These are phyloP conservation scores for Begonia fuchsioides DNA, from an alignment of 306 rosid genomes.

Conservation along the genomic window DNA sequence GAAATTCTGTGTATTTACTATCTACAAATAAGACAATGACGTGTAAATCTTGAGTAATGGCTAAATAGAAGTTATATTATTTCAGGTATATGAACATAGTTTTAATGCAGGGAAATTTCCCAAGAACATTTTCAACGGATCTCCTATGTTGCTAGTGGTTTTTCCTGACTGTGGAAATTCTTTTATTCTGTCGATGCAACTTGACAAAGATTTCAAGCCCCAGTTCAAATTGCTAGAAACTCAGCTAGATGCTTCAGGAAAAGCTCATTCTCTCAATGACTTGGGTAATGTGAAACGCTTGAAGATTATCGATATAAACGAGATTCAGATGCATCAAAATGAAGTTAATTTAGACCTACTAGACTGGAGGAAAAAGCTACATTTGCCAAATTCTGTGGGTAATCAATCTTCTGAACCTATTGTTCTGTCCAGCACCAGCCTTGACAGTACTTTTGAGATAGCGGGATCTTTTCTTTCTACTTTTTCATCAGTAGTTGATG, in stretches of 20 bases:
- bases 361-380: conserved; percentile 51
- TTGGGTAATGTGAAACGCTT: conserved; percentile 42
- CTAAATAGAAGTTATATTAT: conserved; percentile 4
- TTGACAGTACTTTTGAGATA: conserved; percentile 40
- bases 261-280: conserved; percentile 43
- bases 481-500: conserved; percentile 87
- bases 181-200: conserved; percentile 73
- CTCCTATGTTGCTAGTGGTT: conserved; percentile 69
- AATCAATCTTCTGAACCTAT: conserved; percentile 44
- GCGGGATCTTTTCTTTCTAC: conserved; percentile 58
- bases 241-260: conserved; percentile 44
- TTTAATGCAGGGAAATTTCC: conserved; percentile 64
- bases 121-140: conserved; percentile 51
- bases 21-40: neutral
- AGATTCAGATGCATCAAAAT: conserved; percentile 80
- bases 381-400: conserved; percentile 35
- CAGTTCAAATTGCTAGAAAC: conserved; percentile 79
- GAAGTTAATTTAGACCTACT: conserved; percentile 73
- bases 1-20: conserved; percentile 12
- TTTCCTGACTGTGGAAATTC: conserved; percentile 91
- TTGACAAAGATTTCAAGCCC: conserved; percentile 87
- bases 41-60: conserved; percentile 17
- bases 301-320: conserved; percentile 67
- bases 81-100: conserved; percentile 83
- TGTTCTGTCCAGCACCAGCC: conserved; percentile 37